A percentile compares a stretch with the other conserved stretches of the same genome.
Conservation (phyloP, 495 filamentous ascomycete species). For the Aspergillus leporis region DNA sequence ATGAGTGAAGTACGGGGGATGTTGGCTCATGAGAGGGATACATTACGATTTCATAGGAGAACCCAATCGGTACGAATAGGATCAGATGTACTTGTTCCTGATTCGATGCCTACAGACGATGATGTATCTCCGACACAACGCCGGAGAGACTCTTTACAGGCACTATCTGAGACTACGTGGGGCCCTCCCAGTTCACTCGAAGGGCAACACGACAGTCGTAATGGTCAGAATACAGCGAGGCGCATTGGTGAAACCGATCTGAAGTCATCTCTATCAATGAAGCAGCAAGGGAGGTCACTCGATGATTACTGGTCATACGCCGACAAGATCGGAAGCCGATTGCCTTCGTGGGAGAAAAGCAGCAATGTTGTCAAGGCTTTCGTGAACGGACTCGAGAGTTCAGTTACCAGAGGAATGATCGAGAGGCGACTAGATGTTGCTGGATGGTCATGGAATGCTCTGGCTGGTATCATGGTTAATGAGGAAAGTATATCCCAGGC, state of each 20-base stretch:
- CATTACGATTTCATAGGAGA: not conserved
- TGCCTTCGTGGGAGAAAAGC: constrained; percentile 16
- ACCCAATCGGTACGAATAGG: not conserved
- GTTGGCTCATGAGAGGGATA: not conserved
- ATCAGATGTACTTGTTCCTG: constrained; percentile 10
- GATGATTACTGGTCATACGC: constrained; percentile 26
- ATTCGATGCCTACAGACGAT: constrained; percentile 9
- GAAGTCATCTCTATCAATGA: not conserved
- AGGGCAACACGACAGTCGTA: not conserved
- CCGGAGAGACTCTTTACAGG: not conserved
- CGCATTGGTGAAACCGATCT: not conserved
- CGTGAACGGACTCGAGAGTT: constrained; percentile 25
- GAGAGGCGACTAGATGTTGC: constrained; percentile 20
- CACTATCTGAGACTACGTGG: constrained; percentile 10
- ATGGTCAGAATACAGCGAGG: not conserved
- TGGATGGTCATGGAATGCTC: constrained; percentile 27
- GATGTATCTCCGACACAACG: not conserved
- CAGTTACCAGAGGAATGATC: constrained; percentile 9
- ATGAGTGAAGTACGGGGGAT: not conserved
- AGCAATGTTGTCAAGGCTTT: constrained; percentile 27
- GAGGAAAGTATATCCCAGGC: not conserved
- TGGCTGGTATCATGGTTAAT: constrained; percentile 10
- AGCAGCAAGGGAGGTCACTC: constrained; percentile 18
- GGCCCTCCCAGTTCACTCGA: not conserved
- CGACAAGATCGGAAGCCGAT: constrained; percentile 7